Conservation (phyloP, 495 filamentous ascomycete species). For the Hypoxylon perforatum region DNA sequence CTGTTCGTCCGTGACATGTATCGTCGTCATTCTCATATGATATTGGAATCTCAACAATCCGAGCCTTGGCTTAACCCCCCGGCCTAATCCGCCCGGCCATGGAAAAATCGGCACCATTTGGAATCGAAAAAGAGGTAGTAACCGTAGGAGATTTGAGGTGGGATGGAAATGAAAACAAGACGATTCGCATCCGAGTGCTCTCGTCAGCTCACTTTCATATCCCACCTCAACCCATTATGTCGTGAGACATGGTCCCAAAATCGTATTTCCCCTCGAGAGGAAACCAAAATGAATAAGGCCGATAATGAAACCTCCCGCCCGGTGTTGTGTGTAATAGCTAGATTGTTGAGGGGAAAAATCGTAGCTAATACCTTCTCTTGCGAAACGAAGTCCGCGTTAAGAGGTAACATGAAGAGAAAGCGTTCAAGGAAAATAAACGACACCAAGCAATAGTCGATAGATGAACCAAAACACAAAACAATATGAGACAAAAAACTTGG, state of each 20-base stretch:
- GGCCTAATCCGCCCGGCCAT: constrained; percentile 14
- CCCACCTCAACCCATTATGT: constrained; percentile 35
- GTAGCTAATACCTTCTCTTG: constrained; percentile 5
- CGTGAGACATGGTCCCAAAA: constrained; percentile 44
- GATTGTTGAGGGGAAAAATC: background rate
- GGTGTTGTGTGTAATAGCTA: constrained; percentile 17
- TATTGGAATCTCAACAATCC: constrained; percentile 26
- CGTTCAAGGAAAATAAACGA: constrained; percentile 6
- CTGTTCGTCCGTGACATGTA: constrained; percentile 40
- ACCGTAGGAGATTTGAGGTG: background rate
- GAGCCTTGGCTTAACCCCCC: background rate
- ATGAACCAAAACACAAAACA: constrained; percentile 26
- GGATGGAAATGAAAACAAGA: background rate
- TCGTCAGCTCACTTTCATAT: constrained; percentile 33
- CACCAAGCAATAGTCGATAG: constrained; percentile 24
- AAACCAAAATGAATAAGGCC: constrained; percentile 23
- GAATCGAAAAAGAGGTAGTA: constrained; percentile 19
- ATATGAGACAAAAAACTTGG: constrained; percentile 24
- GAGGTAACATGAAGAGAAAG: constrained; percentile 28
- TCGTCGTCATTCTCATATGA: constrained; percentile 45
- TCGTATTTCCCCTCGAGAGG: constrained; percentile 37
- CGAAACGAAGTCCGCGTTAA: constrained; percentile 3
- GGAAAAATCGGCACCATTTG: constrained; percentile 16
- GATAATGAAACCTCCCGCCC: constrained; percentile 28
- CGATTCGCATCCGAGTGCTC: constrained; percentile 29